Evolutionary conservation across 441 rosid species (phyloP).

Genomic region (Euphorbia schlechtendalii): DNA sequence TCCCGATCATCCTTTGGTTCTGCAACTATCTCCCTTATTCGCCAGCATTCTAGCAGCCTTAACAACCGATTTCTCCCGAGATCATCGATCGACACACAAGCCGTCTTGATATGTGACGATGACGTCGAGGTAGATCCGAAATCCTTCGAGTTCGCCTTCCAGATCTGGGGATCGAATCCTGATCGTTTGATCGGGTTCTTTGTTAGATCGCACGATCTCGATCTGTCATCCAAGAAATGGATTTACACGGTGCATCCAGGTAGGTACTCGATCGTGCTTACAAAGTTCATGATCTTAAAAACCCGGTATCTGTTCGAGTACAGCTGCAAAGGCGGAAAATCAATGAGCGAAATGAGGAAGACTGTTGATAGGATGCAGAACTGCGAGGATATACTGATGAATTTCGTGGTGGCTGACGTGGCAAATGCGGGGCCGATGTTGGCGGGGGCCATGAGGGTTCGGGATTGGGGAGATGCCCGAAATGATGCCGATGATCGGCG

Average conservation of each 20-base stretch:
- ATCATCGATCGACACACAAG: conserved; percentile 43
- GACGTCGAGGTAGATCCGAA: conserved; percentile 70
- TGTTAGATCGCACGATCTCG: conserved; percentile 69
- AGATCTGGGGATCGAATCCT: conserved; percentile 57
- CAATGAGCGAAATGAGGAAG: conserved; percentile 53
- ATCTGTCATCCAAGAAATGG: conserved; percentile 56
- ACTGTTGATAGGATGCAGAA: conserved; percentile 57
- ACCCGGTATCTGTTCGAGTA: conserved; percentile 50
- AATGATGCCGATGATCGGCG: conserved; percentile 31
- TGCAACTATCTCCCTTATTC: conserved; percentile 55
- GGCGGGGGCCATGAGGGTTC: conserved; percentile 64
- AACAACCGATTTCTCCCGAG: conserved; percentile 73
- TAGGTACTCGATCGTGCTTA: conserved; percentile 69
- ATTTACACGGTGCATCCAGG: conserved; percentile 80
- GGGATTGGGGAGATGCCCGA: conserved; percentile 90
- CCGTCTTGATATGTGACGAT: conserved; percentile 74
- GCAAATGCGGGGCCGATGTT: conserved; percentile 55
- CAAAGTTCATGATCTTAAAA: conserved; percentile 79
- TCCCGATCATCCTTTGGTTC: conserved; percentile 44
- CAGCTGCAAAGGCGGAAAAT: conserved; percentile 53
- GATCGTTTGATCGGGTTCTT: conserved; percentile 65
- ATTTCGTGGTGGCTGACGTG: conserved; percentile 62
- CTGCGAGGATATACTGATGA: conserved; percentile 89
- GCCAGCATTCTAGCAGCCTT: conserved; percentile 65
- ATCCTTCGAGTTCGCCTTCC: conserved; percentile 67